Evolutionary conservation across 148 eudicot species (phyloP), one percentile per base, ranked within the genome.

Genomic region (Rhododendron williamsianum): DNA sequence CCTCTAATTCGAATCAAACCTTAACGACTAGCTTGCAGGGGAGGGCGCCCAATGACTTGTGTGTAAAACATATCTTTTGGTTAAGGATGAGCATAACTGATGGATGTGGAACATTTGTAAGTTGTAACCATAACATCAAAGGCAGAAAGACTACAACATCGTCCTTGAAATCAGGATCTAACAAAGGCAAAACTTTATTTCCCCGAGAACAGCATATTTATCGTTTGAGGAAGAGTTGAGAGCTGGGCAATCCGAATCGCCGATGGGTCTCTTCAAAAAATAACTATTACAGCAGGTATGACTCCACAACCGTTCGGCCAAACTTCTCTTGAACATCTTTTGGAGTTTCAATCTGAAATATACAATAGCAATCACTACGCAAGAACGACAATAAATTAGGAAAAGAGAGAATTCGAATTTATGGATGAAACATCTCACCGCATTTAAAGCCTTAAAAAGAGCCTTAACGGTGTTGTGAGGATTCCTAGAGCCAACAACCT

Each of bases 241-340:
- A 67, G 45, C 13, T 73, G 43, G 78, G 30, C 35, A 56, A 9
- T 30, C 76, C 1, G 76, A 73, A 73, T 35, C 45, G 30, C 74
- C 13, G 63, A 36, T 41, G 56, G 56, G 77, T 36, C 25, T 49
- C 56, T 10, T 18, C 27, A 27, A 74, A 51, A 4, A 52, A 60
- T 82, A 4, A 0, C 86, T 78, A 85, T 92, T 87, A 94, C 72
- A 97, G 83, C 84, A 97, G 92, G 87, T 94, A 91, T 13, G 96
- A 91, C 88, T 97, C 99, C 4, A 94, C 99, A 16, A 97, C 99
- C 65, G 96, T 93, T 83, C 99, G 92, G 33, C 99, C 99, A 81
- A 96, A 95, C 91, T 97, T 97, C 92, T 95, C 92, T 86, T 97
- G 95, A 82, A 97, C 94, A 82, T 97, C 99, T 90, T 95, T 95